These are phyloP conservation scores for Metschnikowia gruessii DNA, from an alignment of 805 yeast genomes.

Conservation along the genomic window DNA sequence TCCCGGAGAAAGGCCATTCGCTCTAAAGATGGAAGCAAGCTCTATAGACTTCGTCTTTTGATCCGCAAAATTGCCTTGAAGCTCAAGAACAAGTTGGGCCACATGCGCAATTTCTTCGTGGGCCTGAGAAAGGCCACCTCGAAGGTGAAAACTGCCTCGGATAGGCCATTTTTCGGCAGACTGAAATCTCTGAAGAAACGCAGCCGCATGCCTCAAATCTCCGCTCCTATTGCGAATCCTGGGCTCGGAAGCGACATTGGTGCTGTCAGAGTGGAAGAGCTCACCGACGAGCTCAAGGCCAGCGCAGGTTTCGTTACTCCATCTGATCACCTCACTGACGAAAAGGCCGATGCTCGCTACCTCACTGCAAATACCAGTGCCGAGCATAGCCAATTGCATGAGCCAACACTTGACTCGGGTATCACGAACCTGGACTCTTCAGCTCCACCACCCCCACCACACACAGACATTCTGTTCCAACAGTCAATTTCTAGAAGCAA, in stretches of 20 bases:
- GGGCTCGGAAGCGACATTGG: slow-evolving; percentile 28
- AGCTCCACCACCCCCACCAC: slow-evolving; percentile 19
- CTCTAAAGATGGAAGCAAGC: slow-evolving; percentile 31
- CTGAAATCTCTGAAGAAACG: neutral
- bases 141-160: slow-evolving; percentile 3
- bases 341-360: neutral
- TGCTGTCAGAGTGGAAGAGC: slow-evolving; percentile 21
- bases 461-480: slow-evolving; percentile 5
- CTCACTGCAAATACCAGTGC: slow-evolving; percentile 2
- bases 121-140: slow-evolving; percentile 14
- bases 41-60: slow-evolving; percentile 29
- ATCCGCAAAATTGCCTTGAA: slow-evolving; percentile 16
- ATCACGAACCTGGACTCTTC: slow-evolving; percentile 10
- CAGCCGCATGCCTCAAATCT: slow-evolving; percentile 16
- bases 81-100: slow-evolving; percentile 23
- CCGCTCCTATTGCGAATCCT: slow-evolving; percentile 36
- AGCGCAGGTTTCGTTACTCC: slow-evolving; percentile 15
- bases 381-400: slow-evolving; percentile 19
- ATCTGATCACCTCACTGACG: neutral
- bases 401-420: slow-evolving; percentile 4
- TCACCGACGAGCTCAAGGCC: slow-evolving; percentile 15
- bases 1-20: slow-evolving; percentile 34
- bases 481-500: neutral
- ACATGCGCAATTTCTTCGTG: slow-evolving; percentile 11
- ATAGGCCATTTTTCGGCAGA: slow-evolving; percentile 4